Evolutionary conservation across 1,139 yeast genomes (phyloP).

Genomic region (Arxiozyma bovina): DNA sequence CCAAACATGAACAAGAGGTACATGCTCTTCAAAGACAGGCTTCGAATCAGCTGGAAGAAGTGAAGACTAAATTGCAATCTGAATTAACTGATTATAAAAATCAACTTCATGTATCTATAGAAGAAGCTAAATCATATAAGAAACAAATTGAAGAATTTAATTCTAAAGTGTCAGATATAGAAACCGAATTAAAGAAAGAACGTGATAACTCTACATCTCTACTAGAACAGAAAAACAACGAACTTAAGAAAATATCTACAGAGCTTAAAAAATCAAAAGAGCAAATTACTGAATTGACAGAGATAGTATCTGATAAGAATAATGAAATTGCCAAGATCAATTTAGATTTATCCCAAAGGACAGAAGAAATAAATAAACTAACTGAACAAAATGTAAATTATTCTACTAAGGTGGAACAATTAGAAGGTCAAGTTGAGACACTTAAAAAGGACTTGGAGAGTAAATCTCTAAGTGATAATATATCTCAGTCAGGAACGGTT

Average conservation of each 20-base stretch:
- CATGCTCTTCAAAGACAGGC: background rate
- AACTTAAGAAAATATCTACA: background rate
- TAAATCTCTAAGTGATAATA: background rate
- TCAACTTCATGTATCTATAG: background rate
- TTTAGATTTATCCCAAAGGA: background rate
- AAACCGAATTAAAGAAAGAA: background rate
- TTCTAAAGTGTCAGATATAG: background rate
- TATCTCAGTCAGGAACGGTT: background rate
- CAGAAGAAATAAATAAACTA: background rate
- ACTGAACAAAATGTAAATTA: background rate
- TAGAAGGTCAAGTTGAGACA: background rate
- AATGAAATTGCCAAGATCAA: background rate
- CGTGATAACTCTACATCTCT: background rate
- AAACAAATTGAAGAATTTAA: background rate
- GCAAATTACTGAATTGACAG: background rate
- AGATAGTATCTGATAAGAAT: background rate
- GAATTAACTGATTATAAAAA: conserved; percentile 5
- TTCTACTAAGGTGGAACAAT: background rate
- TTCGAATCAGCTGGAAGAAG: background rate
- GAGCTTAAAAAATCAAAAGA: background rate
- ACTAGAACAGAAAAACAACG: background rate
- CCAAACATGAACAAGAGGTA: conserved; percentile 4
- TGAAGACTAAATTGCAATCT: background rate
- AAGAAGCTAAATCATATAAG: background rate
- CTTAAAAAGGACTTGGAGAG: background rate